Base-by-base conservation (phyloP, 352 stramenopile genomes). In the Globisporangium cystogenes region DNA sequence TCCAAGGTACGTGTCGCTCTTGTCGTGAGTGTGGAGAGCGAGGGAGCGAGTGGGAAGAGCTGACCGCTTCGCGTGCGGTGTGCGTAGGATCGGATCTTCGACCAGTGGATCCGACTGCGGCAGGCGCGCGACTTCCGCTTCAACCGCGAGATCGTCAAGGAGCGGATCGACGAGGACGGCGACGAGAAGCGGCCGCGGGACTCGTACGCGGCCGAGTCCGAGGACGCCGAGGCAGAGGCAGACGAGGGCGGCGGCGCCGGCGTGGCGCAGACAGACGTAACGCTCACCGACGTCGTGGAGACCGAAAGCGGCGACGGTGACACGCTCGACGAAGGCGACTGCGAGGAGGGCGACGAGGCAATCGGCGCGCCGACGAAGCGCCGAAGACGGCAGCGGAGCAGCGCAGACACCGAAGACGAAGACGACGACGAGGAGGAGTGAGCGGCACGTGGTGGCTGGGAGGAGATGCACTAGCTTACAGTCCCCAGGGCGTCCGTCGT, bases 41-140 rank as follows among this genome's bases (percentile, higher is more conserved):
- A 42, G 6, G 10, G n/a, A 44, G 20, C n/a, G n/a, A n/a, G n/a
- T n/a, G n/a, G n/a, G n/a, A n/a, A n/a, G n/a, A n/a, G n/a, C n/a
- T n/a, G n/a, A n/a, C n/a, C n/a, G n/a, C n/a, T n/a, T n/a, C n/a
- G 16, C 16, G 5, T 12, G 24, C 31, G 31, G 31, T 39, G 5
- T 2, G 31, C 12, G 35, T 15, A 80, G 61, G 62, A 64, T 1
- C 57, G 64, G n/a, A 60, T 81, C 31, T 86, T 86, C 26, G 74
- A 59, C 39, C 51, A 59, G 41, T 84, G 75, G 75, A 80, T 73
- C 41, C 64, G 73, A 15, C 44, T 82, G 10, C 68, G 75, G 1
- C 66, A 78, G 39, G 67, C 67, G 7, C 65, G 71, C 6, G 75
- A 86, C 51, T 86, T 86, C 40, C 67, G 71, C 1, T 63, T 86